These are phyloP conservation scores for Salinomyces thailandicus DNA, from an alignment of 2,329 filamentous ascomycete genomes.

Conservation along the genomic window DNA sequence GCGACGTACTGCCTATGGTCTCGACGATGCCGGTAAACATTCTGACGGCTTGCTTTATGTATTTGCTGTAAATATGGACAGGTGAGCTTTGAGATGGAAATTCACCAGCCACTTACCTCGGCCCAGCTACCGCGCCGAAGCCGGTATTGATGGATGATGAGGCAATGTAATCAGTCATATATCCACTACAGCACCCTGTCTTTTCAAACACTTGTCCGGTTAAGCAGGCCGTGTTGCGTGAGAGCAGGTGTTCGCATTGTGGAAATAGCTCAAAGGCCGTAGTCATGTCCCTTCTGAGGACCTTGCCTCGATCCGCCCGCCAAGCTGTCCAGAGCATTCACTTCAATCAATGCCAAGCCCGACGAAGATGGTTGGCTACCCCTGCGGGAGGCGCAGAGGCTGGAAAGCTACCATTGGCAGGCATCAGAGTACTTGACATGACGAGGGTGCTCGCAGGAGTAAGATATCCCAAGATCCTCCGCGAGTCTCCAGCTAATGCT, in stretches of 20 bases:
- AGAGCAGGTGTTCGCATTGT: too few species aligned
- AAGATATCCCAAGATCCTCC: constrained; percentile 13
- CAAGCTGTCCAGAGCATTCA: constrained; percentile 3
- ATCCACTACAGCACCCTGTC: too few species aligned
- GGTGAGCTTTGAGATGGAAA: not conserved
- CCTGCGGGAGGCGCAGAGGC: constrained; percentile 28
- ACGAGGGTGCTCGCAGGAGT: constrained; percentile 91
- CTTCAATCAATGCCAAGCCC: constrained; percentile 1
- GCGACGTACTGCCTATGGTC: constrained; percentile 71
- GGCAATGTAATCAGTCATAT: too few species aligned
- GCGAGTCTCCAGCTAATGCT: not conserved
- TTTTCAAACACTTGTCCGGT: too few species aligned
- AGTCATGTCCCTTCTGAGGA: constrained; percentile 14
- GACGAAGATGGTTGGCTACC: constrained; percentile 33
- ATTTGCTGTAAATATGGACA: too few species aligned
- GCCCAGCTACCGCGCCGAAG: not conserved
- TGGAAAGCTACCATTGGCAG: constrained; percentile 60
- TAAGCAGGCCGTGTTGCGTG: too few species aligned
- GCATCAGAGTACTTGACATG: constrained; percentile 89
- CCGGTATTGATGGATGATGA: too few species aligned
- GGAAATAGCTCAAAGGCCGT: too few species aligned
- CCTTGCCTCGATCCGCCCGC: constrained; percentile 12
- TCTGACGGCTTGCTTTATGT: constrained; percentile 15
- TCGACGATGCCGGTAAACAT: constrained; percentile 98
- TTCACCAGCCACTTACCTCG: not conserved